Base-by-base conservation (phyloP, 768 basidiomycete genomes). In the Dendrothele bispora region DNA sequence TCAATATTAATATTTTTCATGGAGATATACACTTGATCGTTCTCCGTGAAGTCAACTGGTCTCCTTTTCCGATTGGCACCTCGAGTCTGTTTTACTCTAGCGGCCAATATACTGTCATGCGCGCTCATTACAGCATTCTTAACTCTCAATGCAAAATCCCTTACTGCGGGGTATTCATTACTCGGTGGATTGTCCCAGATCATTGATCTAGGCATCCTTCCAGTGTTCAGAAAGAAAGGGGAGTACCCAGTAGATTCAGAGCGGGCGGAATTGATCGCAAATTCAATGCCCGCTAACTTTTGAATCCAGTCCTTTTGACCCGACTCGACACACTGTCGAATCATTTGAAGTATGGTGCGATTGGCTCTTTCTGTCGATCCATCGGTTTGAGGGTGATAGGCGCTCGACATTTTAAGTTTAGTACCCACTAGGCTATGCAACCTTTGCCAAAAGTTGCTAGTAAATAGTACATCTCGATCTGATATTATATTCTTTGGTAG, bases 1-100 rank as follows among this genome's bases (percentile, higher is more conserved):
- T 57, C 58, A 5, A 68, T 39, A 0, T 42, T 30, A 18, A 65
- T 50, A 46, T 67, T 64, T 42, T 61, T 57, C 2, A 54, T 60
- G 2, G 58, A 56, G 6, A 64, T 36, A 37, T 61, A 68, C 1
- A 62, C 64, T 8, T 66, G 49, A 42, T 70, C 69, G 0, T 55
- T 61, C 7, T 50, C 43, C 0, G 20, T 29, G 35, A 66, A 61
- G 0, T 56, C 55, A 10, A 54, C 43, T 1, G 21, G 6, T 0
- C 46, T 42, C 0, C 64, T 43, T 2, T 57, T 47, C 1, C 48
- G 28, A 41, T 73, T 73, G 0, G 67, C 61, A 3, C 39, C 29
- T 0, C 50, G n/a, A 0, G 65, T 70, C 29, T 73, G 67, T 46
- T 71, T 72, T 0, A 69, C 63, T 1, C 61, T 35, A 0, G 60